Evolutionary conservation across 2,329 filamentous ascomycete genomes (phyloP).

Genomic region (Fusarium euwallaceae): DNA sequence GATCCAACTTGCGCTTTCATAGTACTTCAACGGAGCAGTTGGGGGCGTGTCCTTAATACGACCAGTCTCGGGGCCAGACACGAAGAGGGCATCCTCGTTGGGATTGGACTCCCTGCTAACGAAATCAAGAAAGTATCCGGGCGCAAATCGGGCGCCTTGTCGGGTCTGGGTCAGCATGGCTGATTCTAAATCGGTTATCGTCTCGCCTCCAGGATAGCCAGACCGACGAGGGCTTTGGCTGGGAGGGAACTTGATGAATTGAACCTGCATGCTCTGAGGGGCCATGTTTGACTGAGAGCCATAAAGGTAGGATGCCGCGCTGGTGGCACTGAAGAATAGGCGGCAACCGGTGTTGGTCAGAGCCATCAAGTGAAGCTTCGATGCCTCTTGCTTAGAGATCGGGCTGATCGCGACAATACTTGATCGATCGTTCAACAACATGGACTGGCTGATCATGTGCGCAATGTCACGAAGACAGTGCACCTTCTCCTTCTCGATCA

Average conservation of each 20-base stretch:
- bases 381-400: constrained; percentile 83
- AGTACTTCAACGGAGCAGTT: constrained; percentile 71
- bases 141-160: constrained; percentile 76
- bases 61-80: constrained; percentile 89
- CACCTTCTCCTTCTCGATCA: constrained; percentile 74
- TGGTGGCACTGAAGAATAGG: constrained; percentile 91
- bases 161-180: constrained; percentile 63
- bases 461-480: constrained; percentile 79
- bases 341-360: constrained; percentile 91
- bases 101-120: constrained; percentile 73
- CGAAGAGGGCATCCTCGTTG: constrained; percentile 78
- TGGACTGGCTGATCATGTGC: constrained; percentile 84
- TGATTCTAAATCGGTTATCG: constrained; percentile 62
- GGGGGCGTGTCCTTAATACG: constrained; percentile 76
- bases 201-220: constrained; percentile 53
- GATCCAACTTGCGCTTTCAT: constrained; percentile 85
- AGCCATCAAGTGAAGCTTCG: constrained; percentile 89
- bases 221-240: constrained; percentile 49
- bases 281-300: constrained; percentile 72
- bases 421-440: constrained; percentile 77
- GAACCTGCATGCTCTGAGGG: constrained; percentile 96
- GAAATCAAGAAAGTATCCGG: constrained; percentile 93
- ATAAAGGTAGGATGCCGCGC: constrained; percentile 76
- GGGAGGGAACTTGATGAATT: constrained; percentile 95
- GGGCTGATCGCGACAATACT: constrained; percentile 87